Evolutionary conservation across 495 filamentous ascomycete genomes (phyloP), one percentile per base, ranked within the genome.

Genomic region (Haplographium delicatum): DNA sequence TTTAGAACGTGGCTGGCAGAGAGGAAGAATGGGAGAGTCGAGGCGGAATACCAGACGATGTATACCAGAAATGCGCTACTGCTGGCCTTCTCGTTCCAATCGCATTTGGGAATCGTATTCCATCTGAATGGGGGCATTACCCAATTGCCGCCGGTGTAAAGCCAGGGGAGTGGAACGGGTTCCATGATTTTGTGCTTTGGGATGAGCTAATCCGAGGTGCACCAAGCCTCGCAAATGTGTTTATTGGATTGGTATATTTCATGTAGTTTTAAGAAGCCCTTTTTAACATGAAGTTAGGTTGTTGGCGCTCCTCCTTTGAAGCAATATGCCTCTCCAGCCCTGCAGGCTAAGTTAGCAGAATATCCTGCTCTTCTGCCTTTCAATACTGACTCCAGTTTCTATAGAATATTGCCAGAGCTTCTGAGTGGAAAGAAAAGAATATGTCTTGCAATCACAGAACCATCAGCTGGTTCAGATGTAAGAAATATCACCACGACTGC

Each of bases 401-500:
- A 26, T 26, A 49, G 51, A 22, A 81, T 89, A 49, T 58, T 87
- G 16, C 91, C 91, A 0, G 89, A 81, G 16, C 89, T 97, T 55
- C 66, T 97, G 44, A 80, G 78, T 42, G 93, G 91, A 47, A 84
- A 96, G 62, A 96, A 96, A 81, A 80, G 93, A 49, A 95, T 97
- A 58, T 97, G 91, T 66, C 72, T 90, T 23, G 85, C 85, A 28
- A 88, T 89, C 50, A 90, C 86, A 7, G 86, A 90, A 64, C 86
- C 86, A 34, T 84, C 86, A 68, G 86, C 83, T 3, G 85, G 85
- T 27, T 71, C 65, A 62, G 91, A 97, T 64, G 91, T 97, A 11
- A 90, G 90, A 48, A 96, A 93, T 68, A 70, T 97, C 34, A 91
- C 83, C 22, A 95, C 90, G 64, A 88, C 94, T 72, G 91, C 91